Conservation (phyloP, 768 basidiomycete genomes). For the Xerocomus brunneocitrinus region DNA sequence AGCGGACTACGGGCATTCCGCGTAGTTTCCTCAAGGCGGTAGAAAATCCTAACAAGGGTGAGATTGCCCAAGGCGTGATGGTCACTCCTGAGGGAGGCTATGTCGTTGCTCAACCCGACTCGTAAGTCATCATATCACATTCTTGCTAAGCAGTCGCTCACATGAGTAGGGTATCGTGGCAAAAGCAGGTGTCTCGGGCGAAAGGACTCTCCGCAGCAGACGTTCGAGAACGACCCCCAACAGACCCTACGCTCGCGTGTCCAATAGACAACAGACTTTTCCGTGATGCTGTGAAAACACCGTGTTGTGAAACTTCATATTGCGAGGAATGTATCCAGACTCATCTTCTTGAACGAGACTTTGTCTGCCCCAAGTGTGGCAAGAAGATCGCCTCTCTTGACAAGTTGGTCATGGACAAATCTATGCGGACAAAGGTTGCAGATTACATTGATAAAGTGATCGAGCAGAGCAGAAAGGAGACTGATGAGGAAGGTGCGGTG, state of each 20-base stretch:
- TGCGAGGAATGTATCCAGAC: slow-evolving; percentile 99
- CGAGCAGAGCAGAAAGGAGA: slow-evolving; percentile 71
- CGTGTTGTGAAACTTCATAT: slow-evolving; percentile 86
- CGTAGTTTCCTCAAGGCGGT: slow-evolving; percentile 96
- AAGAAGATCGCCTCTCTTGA: slow-evolving; percentile 87
- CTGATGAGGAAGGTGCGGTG: slow-evolving; percentile 39
- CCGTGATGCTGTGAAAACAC: slow-evolving; percentile 91
- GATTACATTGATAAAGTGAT: slow-evolving; percentile 82
- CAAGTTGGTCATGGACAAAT: slow-evolving; percentile 77
- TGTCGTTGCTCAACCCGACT: slow-evolving; percentile 94
- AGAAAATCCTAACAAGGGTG: slow-evolving; percentile 73
- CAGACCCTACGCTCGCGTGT: slow-evolving; percentile 77
- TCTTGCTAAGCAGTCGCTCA: neutral
- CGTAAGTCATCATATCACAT: slow-evolving; percentile 49
- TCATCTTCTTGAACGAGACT: slow-evolving; percentile 90
- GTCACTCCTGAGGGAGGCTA: slow-evolving; percentile 98
- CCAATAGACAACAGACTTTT: slow-evolving; percentile 91
- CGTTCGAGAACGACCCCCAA: slow-evolving; percentile 78
- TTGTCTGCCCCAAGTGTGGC: slow-evolving; percentile 86
- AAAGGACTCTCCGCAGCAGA: slow-evolving; percentile 85
- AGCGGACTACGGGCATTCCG: slow-evolving; percentile 97
- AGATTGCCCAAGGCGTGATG: slow-evolving; percentile 86
- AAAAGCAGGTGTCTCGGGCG: slow-evolving; percentile 78
- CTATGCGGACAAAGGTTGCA: slow-evolving; percentile 67
- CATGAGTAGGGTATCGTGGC: slow-evolving; percentile 77